Base-by-base conservation (phyloP, 169 alveolate genomes). In the Perkinsus chesapeaki region DNA sequence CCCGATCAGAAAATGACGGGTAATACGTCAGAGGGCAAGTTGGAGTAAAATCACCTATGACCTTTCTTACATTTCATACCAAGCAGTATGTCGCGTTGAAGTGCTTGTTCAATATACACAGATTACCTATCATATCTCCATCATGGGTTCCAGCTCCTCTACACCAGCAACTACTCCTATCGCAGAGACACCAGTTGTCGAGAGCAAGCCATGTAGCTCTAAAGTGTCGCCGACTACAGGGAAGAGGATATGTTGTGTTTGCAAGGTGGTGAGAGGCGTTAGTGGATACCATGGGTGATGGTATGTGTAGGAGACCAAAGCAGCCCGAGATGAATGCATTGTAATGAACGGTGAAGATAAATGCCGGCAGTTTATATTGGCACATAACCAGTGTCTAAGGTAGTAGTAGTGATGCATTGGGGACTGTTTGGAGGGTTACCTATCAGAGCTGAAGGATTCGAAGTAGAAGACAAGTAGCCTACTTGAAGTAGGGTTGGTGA, bases 301-400 rank as follows among this genome's bases (percentile, higher is more conserved):
- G 3, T 34, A 20, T n/a, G n/a, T 60, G 82, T 60, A 60, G 82
- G 94, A 92, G 39, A 92, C 94, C 34, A 48, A 93, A 91, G 93
- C 94, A 0, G 96, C 95, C 27, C 94, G 96, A 34, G 96, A 95
- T 37, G 96, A 95, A 91, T 95, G 96, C 91, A 94, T 95, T 9
- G 39, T 94, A 39, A 91, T 94, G 92, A 94, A 95, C 82, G 96
- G 96, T 39, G 96, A 95, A 72, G 95, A 94, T 82, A 95, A 93
- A 47, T 95, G 96, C 93, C 48, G 39, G 43, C 93, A 93, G 39
- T 95, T 95, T 82, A 93, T 95, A 19, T 95, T 94, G 43, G 96
- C 96, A 39, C 96, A 95, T 93, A 94, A 94, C 73, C 95, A 91
- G 91, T 95, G 96, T 72, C 91, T 95, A 39, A 91, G 95, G 27